Percentiles rank a stretch among this genome's conserved stretches.
These are phyloP conservation scores for Acanthamoeba castellanii DNA, from an alignment of 208 protist genomes.

Conservation along the genomic window DNA sequence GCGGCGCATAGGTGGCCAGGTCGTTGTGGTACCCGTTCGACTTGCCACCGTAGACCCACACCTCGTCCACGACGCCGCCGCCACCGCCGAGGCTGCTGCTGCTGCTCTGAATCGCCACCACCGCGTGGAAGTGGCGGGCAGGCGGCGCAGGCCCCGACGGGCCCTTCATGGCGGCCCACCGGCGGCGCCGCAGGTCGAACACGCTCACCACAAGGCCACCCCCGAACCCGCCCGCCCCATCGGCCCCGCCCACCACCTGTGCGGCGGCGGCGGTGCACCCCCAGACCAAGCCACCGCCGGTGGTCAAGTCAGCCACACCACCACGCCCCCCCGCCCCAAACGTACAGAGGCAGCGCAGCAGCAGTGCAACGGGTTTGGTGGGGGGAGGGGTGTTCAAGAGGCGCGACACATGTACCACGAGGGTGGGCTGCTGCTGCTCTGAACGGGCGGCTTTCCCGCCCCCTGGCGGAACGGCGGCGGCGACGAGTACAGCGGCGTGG, in stretches of 20 bases:
- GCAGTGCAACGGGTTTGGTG: too few relatives aligned
- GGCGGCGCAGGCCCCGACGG: background rate
- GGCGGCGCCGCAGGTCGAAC: background rate
- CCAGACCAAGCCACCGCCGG: too few relatives aligned
- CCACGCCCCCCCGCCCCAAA: too few relatives aligned
- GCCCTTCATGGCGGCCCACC: background rate
- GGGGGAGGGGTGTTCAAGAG: background rate
- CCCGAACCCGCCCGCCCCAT: background rate
- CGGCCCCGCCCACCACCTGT: background rate
- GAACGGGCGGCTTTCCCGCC: too few relatives aligned
- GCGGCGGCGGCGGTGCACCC: background rate
- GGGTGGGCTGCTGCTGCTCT: background rate
- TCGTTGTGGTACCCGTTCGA: slow-evolving; percentile 20
- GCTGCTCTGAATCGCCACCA: background rate
- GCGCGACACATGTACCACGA: background rate
- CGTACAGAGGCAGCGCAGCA: too few relatives aligned
- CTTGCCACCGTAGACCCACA: too few relatives aligned
- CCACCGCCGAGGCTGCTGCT: too few relatives aligned
- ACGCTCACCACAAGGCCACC: background rate
- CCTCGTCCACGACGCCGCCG: too few relatives aligned
- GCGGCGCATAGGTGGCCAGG: background rate
- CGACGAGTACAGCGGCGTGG: background rate
- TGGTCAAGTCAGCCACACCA: too few relatives aligned
- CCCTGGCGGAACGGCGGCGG: too few relatives aligned
- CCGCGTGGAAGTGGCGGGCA: background rate